Percentiles rank a stretch among this genome's conserved stretches.
Evolutionary conservation across 495 filamentous ascomycete species (phyloP).

Genomic region (Hypoxylon rickii): DNA sequence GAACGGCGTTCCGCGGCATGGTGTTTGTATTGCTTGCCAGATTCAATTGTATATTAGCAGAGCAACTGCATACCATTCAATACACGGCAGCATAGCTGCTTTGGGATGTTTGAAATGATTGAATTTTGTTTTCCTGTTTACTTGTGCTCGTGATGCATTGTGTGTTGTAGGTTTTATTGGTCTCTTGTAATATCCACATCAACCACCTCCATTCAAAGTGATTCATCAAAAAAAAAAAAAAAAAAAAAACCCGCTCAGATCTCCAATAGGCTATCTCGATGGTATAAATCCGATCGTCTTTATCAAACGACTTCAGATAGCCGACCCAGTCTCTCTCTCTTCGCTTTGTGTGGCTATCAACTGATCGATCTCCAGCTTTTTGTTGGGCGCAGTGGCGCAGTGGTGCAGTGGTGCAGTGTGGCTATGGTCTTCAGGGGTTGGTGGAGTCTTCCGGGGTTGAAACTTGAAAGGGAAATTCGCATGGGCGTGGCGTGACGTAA

Average conservation of each 20-base stretch:
- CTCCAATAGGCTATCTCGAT: too few species aligned
- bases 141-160: neutral
- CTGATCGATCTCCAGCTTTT: neutral
- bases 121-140: neutral
- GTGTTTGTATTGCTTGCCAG: conserved; percentile 10
- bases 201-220: too few species aligned
- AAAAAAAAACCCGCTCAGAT: too few species aligned
- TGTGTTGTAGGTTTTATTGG: too few species aligned
- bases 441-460: neutral
- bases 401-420: too few species aligned
- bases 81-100: conserved; percentile 2
- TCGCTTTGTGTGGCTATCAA: neutral
- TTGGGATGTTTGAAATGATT: neutral
- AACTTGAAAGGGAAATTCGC: neutral
- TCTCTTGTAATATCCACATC: neutral
- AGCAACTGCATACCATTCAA: neutral
- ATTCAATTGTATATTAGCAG: conserved; percentile 16
- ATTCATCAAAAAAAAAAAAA: too few species aligned
- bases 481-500: neutral
- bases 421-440: neutral
- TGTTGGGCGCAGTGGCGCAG: too few species aligned
- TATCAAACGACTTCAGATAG: too few species aligned
- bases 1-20: conserved; percentile 13
- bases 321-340: too few species aligned
- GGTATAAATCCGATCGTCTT: too few species aligned